phyloP scores from a whole-genome alignment of 2,329 filamentous ascomycete genomes.

The Talaromyces sp. region DNA sequence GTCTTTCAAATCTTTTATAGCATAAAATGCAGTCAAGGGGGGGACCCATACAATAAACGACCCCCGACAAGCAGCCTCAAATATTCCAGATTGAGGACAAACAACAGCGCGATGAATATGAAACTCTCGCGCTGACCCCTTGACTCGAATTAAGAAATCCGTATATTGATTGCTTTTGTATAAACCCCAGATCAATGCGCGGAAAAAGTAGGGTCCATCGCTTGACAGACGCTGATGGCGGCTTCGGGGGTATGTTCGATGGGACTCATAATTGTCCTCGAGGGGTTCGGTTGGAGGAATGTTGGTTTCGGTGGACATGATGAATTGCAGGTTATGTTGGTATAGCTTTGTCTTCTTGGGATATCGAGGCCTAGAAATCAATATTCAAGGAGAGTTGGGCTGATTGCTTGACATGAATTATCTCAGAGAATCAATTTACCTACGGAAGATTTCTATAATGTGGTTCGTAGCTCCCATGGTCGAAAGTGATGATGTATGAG shows the following conservation, averaged over 20 bases:
- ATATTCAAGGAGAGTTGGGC: neutral
- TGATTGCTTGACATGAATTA: neutral
- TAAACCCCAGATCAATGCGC: slow-evolving; percentile 10
- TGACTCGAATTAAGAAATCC: slow-evolving; percentile 15
- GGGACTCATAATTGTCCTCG: neutral
- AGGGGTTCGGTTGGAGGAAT: neutral
- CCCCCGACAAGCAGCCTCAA: slow-evolving; percentile 17
- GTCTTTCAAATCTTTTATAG: too few relatives aligned
- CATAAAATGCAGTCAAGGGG: too few relatives aligned
- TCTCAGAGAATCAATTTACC: neutral
- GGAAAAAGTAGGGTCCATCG: slow-evolving; percentile 11
- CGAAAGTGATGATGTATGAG: slow-evolving; percentile 7
- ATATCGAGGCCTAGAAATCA: neutral
- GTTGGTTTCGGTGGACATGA: neutral
- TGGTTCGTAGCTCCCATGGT: neutral
- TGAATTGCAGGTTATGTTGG: neutral
- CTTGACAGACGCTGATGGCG: neutral
- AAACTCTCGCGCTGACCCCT: slow-evolving; percentile 13
- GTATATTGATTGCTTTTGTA: slow-evolving; percentile 15
- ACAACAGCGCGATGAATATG: slow-evolving; percentile 17
- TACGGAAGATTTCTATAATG: neutral
- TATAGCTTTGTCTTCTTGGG: neutral
- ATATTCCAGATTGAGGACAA: slow-evolving; percentile 16
- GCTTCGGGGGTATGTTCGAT: neutral
- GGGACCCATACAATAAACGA: slow-evolving; percentile 15